Percentiles rank a stretch among this genome's conserved stretches.
Evolutionary conservation across 441 rosid genomes (phyloP).

Genomic region (Pelargonium cotyledonis): DNA sequence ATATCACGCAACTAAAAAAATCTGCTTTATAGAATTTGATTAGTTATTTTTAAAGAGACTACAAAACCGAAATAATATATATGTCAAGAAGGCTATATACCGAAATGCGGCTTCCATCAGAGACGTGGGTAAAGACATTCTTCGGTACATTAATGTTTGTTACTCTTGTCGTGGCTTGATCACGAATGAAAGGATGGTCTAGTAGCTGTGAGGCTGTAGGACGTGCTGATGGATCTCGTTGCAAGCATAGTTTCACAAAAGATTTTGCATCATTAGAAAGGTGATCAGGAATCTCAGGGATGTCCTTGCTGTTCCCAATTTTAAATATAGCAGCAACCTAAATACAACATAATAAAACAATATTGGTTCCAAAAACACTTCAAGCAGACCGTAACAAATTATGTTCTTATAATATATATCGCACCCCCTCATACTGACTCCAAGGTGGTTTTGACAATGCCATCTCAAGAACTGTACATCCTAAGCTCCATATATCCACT

Average conservation of each 20-base stretch:
- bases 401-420: constrained; percentile 19
- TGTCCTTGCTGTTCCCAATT: constrained; percentile 90
- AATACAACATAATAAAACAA: constrained; percentile 24
- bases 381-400: constrained; percentile 6
- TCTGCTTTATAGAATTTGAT: background rate
- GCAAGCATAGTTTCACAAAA: constrained; percentile 76
- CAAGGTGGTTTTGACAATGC: constrained; percentile 93
- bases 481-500: constrained; percentile 94
- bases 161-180: constrained; percentile 45
- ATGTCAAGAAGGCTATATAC: constrained; percentile 27
- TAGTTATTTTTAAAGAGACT: background rate
- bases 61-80: too few relatives aligned
- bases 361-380: background rate
- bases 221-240: constrained; percentile 73
- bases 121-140: constrained; percentile 46
- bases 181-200: constrained; percentile 74
- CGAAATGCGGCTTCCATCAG: constrained; percentile 68
- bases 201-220: constrained; percentile 67
- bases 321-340: constrained; percentile 97
- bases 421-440: constrained; percentile 91
- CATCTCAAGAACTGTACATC: constrained; percentile 96
- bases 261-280: constrained; percentile 76
- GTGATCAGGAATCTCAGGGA: constrained; percentile 79
- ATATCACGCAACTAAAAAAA: background rate
- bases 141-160: constrained; percentile 40